These are phyloP conservation scores for Verticillium klebahnii DNA, from an alignment of 2,329 filamentous ascomycete species.

Conservation along the genomic window DNA sequence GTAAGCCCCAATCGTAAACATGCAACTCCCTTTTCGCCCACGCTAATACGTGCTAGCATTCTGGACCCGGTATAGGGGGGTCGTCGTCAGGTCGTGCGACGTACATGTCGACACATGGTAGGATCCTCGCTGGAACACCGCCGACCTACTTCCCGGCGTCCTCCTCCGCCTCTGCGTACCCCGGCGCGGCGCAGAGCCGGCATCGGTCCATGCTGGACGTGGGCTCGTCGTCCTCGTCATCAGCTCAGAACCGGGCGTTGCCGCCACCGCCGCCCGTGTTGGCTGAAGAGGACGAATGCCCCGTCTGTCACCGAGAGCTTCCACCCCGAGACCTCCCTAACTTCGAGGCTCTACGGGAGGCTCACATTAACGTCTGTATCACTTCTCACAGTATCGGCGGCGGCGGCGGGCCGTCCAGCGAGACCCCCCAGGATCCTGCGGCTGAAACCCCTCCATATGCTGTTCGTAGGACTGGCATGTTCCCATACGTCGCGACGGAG, in stretches of 20 bases:
- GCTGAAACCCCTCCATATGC: slow-evolving; percentile 23
- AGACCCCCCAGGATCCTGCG: slow-evolving; percentile 3
- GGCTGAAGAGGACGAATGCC: slow-evolving; percentile 74
- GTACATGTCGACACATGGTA: slow-evolving; percentile 30
- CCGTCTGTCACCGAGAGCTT: slow-evolving; percentile 69
- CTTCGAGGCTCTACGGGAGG: slow-evolving; percentile 49
- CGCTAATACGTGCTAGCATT: slow-evolving; percentile 16
- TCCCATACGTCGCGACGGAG: slow-evolving; percentile 60
- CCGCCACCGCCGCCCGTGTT: slow-evolving; percentile 44
- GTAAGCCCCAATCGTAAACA: background rate
- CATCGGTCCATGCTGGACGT: slow-evolving; percentile 27
- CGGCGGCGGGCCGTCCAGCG: slow-evolving; percentile 13
- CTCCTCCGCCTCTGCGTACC: slow-evolving; percentile 14
- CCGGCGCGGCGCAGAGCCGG: slow-evolving; percentile 10
- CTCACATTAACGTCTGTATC: slow-evolving; percentile 57
- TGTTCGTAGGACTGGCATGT: slow-evolving; percentile 53
- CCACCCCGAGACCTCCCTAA: slow-evolving; percentile 52
- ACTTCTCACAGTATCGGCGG: slow-evolving; percentile 43
- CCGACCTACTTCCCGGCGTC: slow-evolving; percentile 26
- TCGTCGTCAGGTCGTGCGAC: slow-evolving; percentile 20
- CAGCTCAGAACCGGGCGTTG: slow-evolving; percentile 31
- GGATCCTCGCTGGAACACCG: slow-evolving; percentile 35
- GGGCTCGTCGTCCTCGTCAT: slow-evolving; percentile 27
- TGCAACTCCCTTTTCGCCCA: slow-evolving; percentile 2
- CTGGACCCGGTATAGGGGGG: slow-evolving; percentile 14